phyloP scores from a whole-genome alignment of 1,139 yeast genomes.

The Pichia sp. region DNA sequence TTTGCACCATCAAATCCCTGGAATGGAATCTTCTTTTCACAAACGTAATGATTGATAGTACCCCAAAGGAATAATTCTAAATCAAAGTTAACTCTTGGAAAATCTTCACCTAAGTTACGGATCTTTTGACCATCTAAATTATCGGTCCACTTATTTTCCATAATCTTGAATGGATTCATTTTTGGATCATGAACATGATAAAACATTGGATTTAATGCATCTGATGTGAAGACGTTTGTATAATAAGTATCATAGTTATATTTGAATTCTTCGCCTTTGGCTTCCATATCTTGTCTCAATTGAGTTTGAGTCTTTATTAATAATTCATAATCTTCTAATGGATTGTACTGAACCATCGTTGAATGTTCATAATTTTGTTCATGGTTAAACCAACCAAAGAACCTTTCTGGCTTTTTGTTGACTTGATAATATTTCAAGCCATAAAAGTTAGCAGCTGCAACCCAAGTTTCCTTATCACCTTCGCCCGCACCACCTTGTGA shows the following conservation, averaged over 20 bases:
- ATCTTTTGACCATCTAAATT: slow-evolving; percentile 18
- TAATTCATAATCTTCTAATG: slow-evolving; percentile 45
- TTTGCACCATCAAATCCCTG: slow-evolving; percentile 11
- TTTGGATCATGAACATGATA: slow-evolving; percentile 30
- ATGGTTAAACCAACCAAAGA: slow-evolving; percentile 29
- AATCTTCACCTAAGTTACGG: slow-evolving; percentile 25
- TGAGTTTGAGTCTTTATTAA: slow-evolving; percentile 17
- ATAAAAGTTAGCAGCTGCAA: slow-evolving; percentile 52
- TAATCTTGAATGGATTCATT: slow-evolving; percentile 24
- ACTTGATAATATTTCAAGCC: slow-evolving; percentile 49
- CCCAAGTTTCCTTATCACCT: slow-evolving; percentile 59
- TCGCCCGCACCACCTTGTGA: slow-evolving; percentile 57
- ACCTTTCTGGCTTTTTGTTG: slow-evolving; percentile 29
- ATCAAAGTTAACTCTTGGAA: slow-evolving; percentile 22
- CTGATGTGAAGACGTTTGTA: slow-evolving; percentile 17
- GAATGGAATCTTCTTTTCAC: slow-evolving; percentile 12
- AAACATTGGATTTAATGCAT: slow-evolving; percentile 22
- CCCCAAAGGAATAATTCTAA: slow-evolving; percentile 26
- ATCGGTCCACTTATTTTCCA: slow-evolving; percentile 18
- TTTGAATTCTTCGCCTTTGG: slow-evolving; percentile 15
- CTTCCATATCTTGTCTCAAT: slow-evolving; percentile 15
- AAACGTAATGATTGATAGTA: slow-evolving; percentile 15
- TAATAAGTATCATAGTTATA: slow-evolving; percentile 23
- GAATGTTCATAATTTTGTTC: slow-evolving; percentile 22
- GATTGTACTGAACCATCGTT: slow-evolving; percentile 62